A percentile compares a stretch with the other conserved stretches of the same genome.
Evolutionary conservation across 163 green algal genomes (phyloP).

Genomic region (Chlamydomonas reinhardtii): DNA sequence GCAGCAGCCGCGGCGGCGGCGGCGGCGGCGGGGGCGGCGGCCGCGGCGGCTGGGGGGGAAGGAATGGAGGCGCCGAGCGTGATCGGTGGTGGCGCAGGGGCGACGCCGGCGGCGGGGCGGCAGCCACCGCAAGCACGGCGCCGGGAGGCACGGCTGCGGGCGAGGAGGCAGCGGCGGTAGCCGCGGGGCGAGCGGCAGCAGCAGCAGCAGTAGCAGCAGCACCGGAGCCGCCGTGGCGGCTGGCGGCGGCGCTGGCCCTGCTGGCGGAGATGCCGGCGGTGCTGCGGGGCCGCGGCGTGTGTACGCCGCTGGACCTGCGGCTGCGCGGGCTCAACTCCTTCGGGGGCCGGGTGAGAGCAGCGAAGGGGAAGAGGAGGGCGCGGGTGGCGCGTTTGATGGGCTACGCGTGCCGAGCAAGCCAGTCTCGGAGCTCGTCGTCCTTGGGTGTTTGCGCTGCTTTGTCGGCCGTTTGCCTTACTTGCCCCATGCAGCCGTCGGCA

Average conservation of each 20-base stretch:
- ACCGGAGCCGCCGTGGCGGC: constrained; percentile 4
- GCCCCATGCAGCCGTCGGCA: too few species aligned
- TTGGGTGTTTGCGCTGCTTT: too few species aligned
- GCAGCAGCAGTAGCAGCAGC: too few species aligned
- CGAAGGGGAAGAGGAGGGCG: neutral
- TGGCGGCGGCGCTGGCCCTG: constrained; percentile 2
- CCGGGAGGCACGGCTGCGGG: too few species aligned
- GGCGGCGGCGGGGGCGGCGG: too few species aligned
- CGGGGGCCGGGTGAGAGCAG: neutral
- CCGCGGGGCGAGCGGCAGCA: neutral
- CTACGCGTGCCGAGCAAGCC: too few species aligned
- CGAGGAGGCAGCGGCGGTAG: neutral
- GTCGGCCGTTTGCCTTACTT: too few species aligned
- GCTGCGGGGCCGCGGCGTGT: neutral
- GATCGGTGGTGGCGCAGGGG: neutral
- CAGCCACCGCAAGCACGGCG: neutral
- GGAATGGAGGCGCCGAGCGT: too few species aligned
- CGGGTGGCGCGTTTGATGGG: neutral
- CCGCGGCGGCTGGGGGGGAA: too few species aligned
- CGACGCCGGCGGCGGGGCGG: too few species aligned
- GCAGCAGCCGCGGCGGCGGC: neutral
- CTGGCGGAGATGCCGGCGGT: constrained; percentile 6
- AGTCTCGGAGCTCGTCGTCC: too few species aligned
- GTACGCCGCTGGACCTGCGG: neutral
- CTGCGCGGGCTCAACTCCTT: constrained; percentile 5